These are phyloP conservation scores for Diaporthe aspalathi DNA, from an alignment of 2,329 filamentous ascomycete species.

Conservation along the genomic window DNA sequence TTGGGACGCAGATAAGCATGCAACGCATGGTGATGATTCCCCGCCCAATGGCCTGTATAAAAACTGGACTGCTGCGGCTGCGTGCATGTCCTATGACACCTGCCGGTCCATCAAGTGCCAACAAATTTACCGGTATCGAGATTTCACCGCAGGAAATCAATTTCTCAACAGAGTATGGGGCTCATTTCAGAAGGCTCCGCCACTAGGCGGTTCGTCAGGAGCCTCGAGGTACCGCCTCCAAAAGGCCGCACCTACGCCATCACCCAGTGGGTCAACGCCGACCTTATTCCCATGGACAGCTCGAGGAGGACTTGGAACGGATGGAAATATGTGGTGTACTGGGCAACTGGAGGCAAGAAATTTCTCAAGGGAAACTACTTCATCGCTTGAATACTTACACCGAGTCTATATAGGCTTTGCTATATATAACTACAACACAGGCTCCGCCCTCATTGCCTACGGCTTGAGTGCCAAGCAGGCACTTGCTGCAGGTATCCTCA, in stretches of 20 bases:
- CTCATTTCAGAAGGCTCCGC: slow-evolving; percentile 22
- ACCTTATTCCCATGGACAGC: slow-evolving; percentile 34
- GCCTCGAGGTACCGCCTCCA: slow-evolving; percentile 24
- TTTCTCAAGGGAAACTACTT: neutral
- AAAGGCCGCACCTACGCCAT: slow-evolving; percentile 26
- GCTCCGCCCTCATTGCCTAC: slow-evolving; percentile 31
- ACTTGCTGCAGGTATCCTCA: slow-evolving; percentile 30
- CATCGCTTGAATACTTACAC: neutral
- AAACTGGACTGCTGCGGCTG: neutral
- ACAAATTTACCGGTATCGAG: neutral
- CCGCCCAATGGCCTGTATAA: slow-evolving; percentile 1
- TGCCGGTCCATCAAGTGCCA: neutral
- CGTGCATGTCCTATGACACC: neutral
- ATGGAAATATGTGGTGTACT: slow-evolving; percentile 34
- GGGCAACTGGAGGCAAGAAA: slow-evolving; percentile 32
- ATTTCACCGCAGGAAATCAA: neutral
- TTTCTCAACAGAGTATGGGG: slow-evolving; percentile 8
- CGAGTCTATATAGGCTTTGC: slow-evolving; percentile 14
- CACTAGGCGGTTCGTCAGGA: slow-evolving; percentile 12
- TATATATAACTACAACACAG: slow-evolving; percentile 35
- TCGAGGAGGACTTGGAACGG: slow-evolving; percentile 30
- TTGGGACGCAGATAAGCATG: slow-evolving; percentile 16
- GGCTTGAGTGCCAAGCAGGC: slow-evolving; percentile 32
- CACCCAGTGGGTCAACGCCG: slow-evolving; percentile 28
- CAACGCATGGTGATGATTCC: neutral